Percentiles rank a stretch among this genome's conserved stretches.
These are phyloP conservation scores for Gypsophila paniculata DNA, from an alignment of 179 eudicot species.

Conservation along the genomic window DNA sequence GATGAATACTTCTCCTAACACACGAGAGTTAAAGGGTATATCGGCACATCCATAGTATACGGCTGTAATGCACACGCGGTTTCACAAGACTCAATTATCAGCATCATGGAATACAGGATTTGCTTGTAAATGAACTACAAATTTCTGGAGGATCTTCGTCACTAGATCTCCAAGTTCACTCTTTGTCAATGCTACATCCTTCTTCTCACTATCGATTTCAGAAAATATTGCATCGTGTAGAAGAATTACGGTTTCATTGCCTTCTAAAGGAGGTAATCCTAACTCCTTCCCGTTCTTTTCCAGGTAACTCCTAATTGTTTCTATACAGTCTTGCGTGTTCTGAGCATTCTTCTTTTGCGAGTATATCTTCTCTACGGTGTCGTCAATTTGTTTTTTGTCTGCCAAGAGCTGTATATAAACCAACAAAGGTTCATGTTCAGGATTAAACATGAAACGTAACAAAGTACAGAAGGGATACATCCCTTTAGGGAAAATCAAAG, in stretches of 20 bases:
- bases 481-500: background rate
- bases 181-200: constrained; percentile 27
- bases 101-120: constrained; percentile 48
- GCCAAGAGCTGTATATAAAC: constrained; percentile 43
- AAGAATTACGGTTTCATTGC: constrained; percentile 42
- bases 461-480: background rate
- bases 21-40: background rate
- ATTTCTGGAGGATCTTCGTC: constrained; percentile 48
- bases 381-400: constrained; percentile 35
- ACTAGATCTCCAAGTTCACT: constrained; percentile 30
- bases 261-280: constrained; percentile 47
- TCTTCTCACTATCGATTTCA: constrained; percentile 26
- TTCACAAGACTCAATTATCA: constrained; percentile 24
- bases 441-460: background rate
- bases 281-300: constrained; percentile 41
- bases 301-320: constrained; percentile 36
- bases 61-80: background rate
- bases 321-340: constrained; percentile 25
- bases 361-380: constrained; percentile 37
- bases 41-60: background rate
- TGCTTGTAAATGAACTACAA: constrained; percentile 49
- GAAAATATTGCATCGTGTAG: constrained; percentile 45
- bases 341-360: constrained; percentile 18
- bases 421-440: background rate
- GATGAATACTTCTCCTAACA: background rate